Evolutionary conservation across 192 early-diverging fungal genomes (phyloP).

Genomic region (Coemansia pectinata): DNA sequence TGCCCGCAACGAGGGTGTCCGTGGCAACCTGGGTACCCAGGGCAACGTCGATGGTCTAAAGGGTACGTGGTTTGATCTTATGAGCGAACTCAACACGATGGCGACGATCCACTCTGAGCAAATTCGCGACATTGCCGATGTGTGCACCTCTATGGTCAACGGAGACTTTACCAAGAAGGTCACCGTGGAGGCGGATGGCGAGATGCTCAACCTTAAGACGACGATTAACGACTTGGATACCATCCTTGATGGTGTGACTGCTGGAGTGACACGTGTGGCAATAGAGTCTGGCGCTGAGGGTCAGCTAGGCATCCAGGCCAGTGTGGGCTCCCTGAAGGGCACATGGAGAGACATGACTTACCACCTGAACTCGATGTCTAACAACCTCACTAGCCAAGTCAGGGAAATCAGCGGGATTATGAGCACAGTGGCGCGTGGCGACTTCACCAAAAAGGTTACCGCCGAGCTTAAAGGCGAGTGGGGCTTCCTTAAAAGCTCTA

Average conservation of each 20-base stretch:
- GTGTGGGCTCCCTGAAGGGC: constrained; percentile 56
- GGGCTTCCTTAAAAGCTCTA: constrained; percentile 65
- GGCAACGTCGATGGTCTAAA: constrained; percentile 60
- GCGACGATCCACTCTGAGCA: constrained; percentile 66
- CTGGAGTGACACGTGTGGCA: constrained; percentile 60
- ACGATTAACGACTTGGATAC: constrained; percentile 69
- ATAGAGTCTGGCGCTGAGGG: constrained; percentile 50
- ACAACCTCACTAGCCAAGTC: constrained; percentile 69
- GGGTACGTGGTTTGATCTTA: constrained; percentile 68
- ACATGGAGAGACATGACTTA: constrained; percentile 69
- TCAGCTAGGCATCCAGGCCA: constrained; percentile 9
- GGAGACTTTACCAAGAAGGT: constrained; percentile 63
- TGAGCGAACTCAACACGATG: constrained; percentile 66
- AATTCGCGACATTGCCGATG: constrained; percentile 63
- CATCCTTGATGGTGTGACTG: constrained; percentile 57
- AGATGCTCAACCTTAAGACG: constrained; percentile 65
- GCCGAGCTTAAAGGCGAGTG: constrained; percentile 71
- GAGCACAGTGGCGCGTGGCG: constrained; percentile 65
- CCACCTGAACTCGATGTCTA: constrained; percentile 70
- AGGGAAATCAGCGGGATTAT: constrained; percentile 67
- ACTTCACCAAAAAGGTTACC: constrained; percentile 64
- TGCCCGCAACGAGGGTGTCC: constrained; percentile 67
- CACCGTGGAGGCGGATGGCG: constrained; percentile 60
- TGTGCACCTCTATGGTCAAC: constrained; percentile 62
- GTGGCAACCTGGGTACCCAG: constrained; percentile 68